Base-by-base conservation (phyloP, 169 alveolate genomes). In the Plasmodium berghei region DNA sequence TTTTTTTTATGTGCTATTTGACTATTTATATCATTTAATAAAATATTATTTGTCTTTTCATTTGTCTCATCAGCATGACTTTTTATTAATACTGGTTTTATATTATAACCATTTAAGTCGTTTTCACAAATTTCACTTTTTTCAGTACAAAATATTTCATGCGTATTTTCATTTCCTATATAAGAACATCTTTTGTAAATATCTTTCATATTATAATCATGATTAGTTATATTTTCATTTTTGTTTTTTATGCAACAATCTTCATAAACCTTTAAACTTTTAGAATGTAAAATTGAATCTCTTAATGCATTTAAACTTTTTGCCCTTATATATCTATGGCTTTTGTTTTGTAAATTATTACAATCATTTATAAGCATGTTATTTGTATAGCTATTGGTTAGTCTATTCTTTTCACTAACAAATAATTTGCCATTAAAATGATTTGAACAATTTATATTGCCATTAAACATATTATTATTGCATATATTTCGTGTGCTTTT, bases 221-320 rank as follows among this genome's bases (percentile, higher is more conserved):
- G 59, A 3, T 52, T 52, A 16, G 2, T 8, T 12, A 14, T 52
- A 14, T 16, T 12, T 16, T 52, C 20, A 16, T 52, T 14, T 52
- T 12, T 16, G 20, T 52, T 16, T 52, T 12, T 52, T 52, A 52
- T 16, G 59, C 20, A 52, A 16, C 4, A 52, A 14, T 52, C 24
- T 52, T 12, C n/a, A 52, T 6, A 52, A 12, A 6, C 59, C 24
- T 52, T 59, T 69, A 42, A 42, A 59, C 77, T 69, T 48, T 69
- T 69, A 20, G 77, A 69, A 18, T 42, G 59, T 5, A 45, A 46
- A 40, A 28, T 28, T 16, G 54, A 16, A 22, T 40, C 64, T 28
- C 59, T 52, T 16, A 52, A 42, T 69, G 40, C 48, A n/a, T 9
- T 69, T 69, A 14, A 12, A 52, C 59, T 52, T 16, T 52, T 52